These are phyloP conservation scores for Leccinum subtestaceum DNA, from an alignment of 768 basidiomycete genomes.

Conservation along the genomic window DNA sequence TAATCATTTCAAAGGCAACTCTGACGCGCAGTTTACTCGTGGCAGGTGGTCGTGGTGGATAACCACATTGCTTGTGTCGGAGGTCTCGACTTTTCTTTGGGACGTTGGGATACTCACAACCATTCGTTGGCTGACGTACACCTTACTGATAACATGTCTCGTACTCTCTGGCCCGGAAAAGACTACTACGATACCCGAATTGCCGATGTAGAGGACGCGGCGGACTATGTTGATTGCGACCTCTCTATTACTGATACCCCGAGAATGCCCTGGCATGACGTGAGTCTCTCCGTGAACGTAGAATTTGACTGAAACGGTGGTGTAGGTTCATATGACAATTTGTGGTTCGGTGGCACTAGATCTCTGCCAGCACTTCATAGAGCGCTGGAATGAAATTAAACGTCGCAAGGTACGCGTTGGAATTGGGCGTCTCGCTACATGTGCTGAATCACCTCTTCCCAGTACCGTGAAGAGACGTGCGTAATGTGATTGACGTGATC, in stretches of 20 bases:
- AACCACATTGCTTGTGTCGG: constrained; percentile 85
- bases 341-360: constrained; percentile 83
- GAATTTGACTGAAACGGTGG: not conserved
- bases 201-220: constrained; percentile 81
- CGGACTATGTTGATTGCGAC: constrained; percentile 68
- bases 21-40: not conserved
- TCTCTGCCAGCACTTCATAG: constrained; percentile 88
- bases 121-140: constrained; percentile 92
- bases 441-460: constrained; percentile 6
- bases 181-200: constrained; percentile 92
- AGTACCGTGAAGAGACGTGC: constrained; percentile 44
- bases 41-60: constrained; percentile 75
- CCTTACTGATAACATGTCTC: constrained; percentile 69
- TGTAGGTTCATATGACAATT: constrained; percentile 80
- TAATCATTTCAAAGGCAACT: not conserved
- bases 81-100: constrained; percentile 94
- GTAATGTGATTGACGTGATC: constrained; percentile 22
- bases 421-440: not conserved
- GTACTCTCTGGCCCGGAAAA: constrained; percentile 88
- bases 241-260: constrained; percentile 65
- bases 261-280: constrained; percentile 97
- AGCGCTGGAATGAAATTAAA: constrained; percentile 90
- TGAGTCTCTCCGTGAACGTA: constrained; percentile 36
- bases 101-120: constrained; percentile 92
- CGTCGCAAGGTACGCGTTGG: constrained; percentile 58